These are phyloP conservation scores for Colletotrichum eremochloae DNA, from an alignment of 2,329 filamentous ascomycete species.

Conservation along the genomic window DNA sequence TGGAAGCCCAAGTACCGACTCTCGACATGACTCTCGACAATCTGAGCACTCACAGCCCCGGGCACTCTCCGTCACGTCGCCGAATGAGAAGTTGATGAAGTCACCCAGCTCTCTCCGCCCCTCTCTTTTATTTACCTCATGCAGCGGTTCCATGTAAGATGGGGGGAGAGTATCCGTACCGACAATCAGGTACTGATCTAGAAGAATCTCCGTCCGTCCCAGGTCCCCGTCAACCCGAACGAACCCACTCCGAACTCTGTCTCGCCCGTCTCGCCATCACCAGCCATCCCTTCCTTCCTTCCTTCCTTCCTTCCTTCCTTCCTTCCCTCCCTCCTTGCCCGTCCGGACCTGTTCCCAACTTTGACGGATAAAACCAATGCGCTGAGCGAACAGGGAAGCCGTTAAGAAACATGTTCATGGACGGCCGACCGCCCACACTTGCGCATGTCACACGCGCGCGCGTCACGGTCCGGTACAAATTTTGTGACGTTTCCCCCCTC, in stretches of 20 bases:
- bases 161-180: neutral
- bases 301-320: neutral
- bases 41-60: neutral
- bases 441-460: neutral
- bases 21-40: neutral
- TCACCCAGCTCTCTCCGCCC: neutral
- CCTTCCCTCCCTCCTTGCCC: neutral
- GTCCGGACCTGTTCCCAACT: neutral
- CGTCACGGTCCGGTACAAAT: neutral
- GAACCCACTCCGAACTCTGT: neutral
- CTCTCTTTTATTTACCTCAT: conserved; percentile 5
- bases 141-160: conserved; percentile 20
- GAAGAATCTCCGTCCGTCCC: conserved; percentile 36
- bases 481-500: neutral
- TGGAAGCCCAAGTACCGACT: neutral
- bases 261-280: neutral
- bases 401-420: neutral
- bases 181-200: conserved; percentile 39
- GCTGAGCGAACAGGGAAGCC: neutral
- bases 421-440: neutral
- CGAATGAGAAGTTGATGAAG: neutral
- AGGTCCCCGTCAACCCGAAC: conserved; percentile 9
- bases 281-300: neutral
- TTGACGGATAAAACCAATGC: neutral
- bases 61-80: neutral